Percentiles rank a stretch among this genome's conserved stretches.
Evolutionary conservation across 371 early-diverging fungal species (phyloP).

Genomic region (Basidiobolus heterosporus): DNA sequence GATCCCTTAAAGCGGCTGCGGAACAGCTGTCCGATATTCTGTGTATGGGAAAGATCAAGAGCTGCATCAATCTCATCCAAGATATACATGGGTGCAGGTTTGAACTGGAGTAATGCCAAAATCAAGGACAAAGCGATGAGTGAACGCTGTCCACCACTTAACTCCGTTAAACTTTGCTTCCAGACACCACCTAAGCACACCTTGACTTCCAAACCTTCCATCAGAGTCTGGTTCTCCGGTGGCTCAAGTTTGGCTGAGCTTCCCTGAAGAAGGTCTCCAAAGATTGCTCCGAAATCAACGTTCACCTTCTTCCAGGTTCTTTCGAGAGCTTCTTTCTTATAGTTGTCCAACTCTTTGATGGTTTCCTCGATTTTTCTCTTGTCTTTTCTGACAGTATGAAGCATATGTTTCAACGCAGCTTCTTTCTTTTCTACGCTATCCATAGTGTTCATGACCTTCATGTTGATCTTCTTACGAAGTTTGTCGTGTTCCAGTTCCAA

Average conservation of each 20-base stretch:
- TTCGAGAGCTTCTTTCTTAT: slow-evolving; percentile 76
- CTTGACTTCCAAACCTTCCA: slow-evolving; percentile 81
- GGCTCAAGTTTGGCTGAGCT: slow-evolving; percentile 77
- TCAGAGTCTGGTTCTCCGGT: slow-evolving; percentile 63
- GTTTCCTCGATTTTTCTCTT: slow-evolving; percentile 91
- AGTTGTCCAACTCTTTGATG: slow-evolving; percentile 68
- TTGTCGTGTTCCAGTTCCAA: slow-evolving; percentile 53
- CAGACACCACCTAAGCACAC: slow-evolving; percentile 95
- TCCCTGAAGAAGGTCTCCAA: slow-evolving; percentile 83
- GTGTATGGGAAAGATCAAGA: slow-evolving; percentile 95
- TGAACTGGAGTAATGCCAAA: slow-evolving; percentile 91
- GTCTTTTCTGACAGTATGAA: slow-evolving; percentile 76
- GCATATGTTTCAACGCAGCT: slow-evolving; percentile 59
- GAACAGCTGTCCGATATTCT: slow-evolving; percentile 96
- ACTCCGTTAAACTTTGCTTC: slow-evolving; percentile 92
- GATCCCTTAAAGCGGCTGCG: slow-evolving; percentile 90
- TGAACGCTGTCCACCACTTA: slow-evolving; percentile 98
- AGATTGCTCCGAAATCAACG: slow-evolving; percentile 88
- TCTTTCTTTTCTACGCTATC: slow-evolving; percentile 89
- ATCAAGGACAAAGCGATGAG: slow-evolving; percentile 94
- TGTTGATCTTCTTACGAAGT: slow-evolving; percentile 76
- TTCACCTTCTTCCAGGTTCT: slow-evolving; percentile 85
- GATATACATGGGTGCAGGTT: slow-evolving; percentile 99
- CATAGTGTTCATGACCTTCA: slow-evolving; percentile 86
- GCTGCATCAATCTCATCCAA: slow-evolving; percentile 99